Percentiles rank a stretch among this genome's conserved stretches.
Evolutionary conservation across 768 basidiomycete species (phyloP).

Genomic region (Xanthoconium purpureum): DNA sequence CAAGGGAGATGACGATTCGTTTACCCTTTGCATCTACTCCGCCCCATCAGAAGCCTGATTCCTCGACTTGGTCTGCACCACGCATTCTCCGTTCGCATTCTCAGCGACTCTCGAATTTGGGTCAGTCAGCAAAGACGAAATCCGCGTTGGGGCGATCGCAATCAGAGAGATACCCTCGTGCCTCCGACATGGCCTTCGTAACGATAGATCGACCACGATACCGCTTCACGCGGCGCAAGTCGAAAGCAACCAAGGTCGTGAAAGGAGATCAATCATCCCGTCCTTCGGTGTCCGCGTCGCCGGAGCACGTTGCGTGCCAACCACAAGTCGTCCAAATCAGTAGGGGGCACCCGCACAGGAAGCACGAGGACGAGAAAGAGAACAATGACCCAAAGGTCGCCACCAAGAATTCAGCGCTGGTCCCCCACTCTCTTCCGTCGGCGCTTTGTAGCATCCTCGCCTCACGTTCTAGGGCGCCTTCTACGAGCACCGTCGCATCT

Average conservation of each 20-base stretch:
- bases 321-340: not conserved
- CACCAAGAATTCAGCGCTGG: not conserved
- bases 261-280: not conserved
- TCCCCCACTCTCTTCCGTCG: constrained; percentile 4
- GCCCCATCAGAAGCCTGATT: constrained; percentile 4
- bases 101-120: constrained; percentile 12
- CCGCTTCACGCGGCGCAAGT: constrained; percentile 13
- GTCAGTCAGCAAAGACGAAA: not conserved
- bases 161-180: constrained; percentile 22
- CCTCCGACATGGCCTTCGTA: constrained; percentile 21
- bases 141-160: constrained; percentile 21
- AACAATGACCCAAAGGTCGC: not conserved
- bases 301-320: not conserved
- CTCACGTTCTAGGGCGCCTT: constrained; percentile 17
- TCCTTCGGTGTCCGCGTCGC: not conserved
- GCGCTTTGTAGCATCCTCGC: constrained; percentile 9
- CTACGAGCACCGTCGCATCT: constrained; percentile 23
- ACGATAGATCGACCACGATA: constrained; percentile 23
- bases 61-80: constrained; percentile 8
- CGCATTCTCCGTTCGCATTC: constrained; percentile 29
- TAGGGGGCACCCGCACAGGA: not conserved
- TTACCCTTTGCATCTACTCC: constrained; percentile 24
- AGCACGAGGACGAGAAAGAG: not conserved
- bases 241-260: constrained; percentile 1
- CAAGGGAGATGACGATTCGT: constrained; percentile 18